A percentile compares a stretch with the other conserved stretches of the same genome.
Conservation (phyloP, 441 rosid genomes). For the Aquilaria agallochum region DNA sequence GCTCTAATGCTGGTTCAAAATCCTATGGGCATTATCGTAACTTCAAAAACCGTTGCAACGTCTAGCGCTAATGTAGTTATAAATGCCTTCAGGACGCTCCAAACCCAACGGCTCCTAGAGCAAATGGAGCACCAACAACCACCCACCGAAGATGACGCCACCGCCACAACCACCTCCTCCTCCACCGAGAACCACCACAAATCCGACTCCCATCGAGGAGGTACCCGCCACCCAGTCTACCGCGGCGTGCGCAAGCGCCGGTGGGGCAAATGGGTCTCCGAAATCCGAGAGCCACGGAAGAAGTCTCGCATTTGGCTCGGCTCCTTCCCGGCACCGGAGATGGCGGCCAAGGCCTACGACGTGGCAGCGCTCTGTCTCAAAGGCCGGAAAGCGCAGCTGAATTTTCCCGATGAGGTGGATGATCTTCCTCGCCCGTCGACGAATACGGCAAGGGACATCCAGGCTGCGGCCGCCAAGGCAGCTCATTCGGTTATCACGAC, state of each 20-base stretch:
- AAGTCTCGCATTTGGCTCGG: conserved; percentile 70
- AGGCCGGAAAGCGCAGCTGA: conserved; percentile 61
- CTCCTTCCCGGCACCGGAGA: conserved; percentile 55
- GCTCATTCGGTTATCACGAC: conserved; percentile 33
- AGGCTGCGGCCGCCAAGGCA: conserved; percentile 56
- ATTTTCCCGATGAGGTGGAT: conserved; percentile 54
- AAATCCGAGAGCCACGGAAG: conserved; percentile 63
- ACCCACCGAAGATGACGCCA: conserved; percentile 34
- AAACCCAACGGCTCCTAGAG: conserved; percentile 8
- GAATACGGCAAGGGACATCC: conserved; percentile 50
- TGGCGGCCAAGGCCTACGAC: conserved; percentile 69
- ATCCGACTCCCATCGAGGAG: conserved; percentile 9
- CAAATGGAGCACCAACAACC: conserved; percentile 42
- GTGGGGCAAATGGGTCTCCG: conserved; percentile 79
- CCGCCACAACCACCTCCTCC: conserved; percentile 16
- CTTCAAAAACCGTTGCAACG: neutral
- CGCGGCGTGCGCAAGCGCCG: conserved; percentile 57
- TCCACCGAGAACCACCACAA: conserved; percentile 15
- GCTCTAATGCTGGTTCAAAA: neutral
- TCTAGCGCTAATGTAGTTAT: conserved; percentile 4
- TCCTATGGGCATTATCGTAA: conserved; percentile 19
- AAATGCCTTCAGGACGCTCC: conserved; percentile 10
- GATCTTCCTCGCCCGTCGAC: conserved; percentile 48
- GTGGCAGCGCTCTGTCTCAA: conserved; percentile 55
- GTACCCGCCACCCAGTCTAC: conserved; percentile 55